A percentile compares a stretch with the other conserved stretches of the same genome.
These are phyloP conservation scores for Tillandsia fasciculata DNA, from an alignment of 176 grass and related monocot genomes.

Conservation along the genomic window DNA sequence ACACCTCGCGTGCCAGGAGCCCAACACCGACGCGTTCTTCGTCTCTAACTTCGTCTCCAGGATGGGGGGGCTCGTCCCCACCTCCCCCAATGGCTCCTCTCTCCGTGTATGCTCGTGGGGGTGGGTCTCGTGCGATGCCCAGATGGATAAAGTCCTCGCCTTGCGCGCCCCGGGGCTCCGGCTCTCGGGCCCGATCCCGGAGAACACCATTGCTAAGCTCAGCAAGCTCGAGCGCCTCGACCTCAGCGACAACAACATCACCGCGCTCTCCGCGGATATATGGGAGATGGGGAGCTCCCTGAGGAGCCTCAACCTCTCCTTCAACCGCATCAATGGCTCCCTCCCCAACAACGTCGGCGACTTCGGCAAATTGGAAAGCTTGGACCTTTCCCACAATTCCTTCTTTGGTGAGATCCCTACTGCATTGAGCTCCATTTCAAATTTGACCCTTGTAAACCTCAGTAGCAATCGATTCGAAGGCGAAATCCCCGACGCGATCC, in stretches of 20 bases:
- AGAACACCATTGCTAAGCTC: slow-evolving; percentile 75
- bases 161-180: slow-evolving; percentile 43
- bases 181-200: slow-evolving; percentile 48
- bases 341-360: slow-evolving; percentile 67
- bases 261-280: slow-evolving; percentile 48
- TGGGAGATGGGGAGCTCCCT: slow-evolving; percentile 70
- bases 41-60: slow-evolving; percentile 50
- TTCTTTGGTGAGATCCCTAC: slow-evolving; percentile 51
- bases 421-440: slow-evolving; percentile 39
- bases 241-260: slow-evolving; percentile 66
- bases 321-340: slow-evolving; percentile 47
- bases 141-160: slow-evolving; percentile 26
- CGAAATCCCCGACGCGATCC: slow-evolving; percentile 23
- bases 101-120: slow-evolving; percentile 43
- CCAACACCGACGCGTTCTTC: slow-evolving; percentile 74
- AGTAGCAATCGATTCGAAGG: slow-evolving; percentile 49
- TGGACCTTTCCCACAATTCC: slow-evolving; percentile 70
- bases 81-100: slow-evolving; percentile 4
- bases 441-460: slow-evolving; percentile 42
- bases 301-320: slow-evolving; percentile 57
- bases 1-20: slow-evolving; percentile 40
- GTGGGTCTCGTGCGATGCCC: slow-evolving; percentile 46
- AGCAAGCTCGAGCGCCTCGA: slow-evolving; percentile 44
- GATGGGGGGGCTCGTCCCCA: slow-evolving; percentile 28
- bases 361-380: slow-evolving; percentile 45